These are phyloP conservation scores for Rhodotorula sp. DNA, from an alignment of 1,284 basidiomycete species.

Conservation along the genomic window DNA sequence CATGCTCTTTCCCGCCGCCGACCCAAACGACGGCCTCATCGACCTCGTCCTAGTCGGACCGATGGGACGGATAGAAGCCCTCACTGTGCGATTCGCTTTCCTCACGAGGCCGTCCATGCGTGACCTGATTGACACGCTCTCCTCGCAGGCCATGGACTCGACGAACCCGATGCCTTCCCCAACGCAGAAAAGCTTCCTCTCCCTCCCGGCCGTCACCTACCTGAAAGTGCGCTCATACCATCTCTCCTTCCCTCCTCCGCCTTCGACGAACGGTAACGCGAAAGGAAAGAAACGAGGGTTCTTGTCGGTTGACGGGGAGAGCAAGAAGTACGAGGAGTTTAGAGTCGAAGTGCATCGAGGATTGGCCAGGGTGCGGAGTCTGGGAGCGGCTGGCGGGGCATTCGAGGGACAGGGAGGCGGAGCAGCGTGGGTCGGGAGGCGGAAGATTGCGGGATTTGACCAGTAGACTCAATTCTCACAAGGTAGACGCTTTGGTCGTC, in stretches of 20 bases:
- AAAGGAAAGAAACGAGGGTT: constrained; percentile 40
- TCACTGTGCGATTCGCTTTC: constrained; percentile 13
- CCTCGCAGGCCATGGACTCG: constrained; percentile 56
- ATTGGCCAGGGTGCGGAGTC: constrained; percentile 51
- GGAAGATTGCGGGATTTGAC: constrained; percentile 2
- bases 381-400: neutral
- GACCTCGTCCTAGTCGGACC: constrained; percentile 67
- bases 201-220: constrained; percentile 34
- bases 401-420: constrained; percentile 5
- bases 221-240: constrained; percentile 35
- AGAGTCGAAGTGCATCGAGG: constrained; percentile 77
- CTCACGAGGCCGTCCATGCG: too few relatives aligned
- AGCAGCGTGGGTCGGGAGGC: constrained; percentile 11
- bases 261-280: constrained; percentile 7
- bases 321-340: constrained; percentile 72
- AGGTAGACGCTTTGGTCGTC: neutral
- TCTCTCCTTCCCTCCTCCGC: constrained; percentile 55
- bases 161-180: too few relatives aligned
- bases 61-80: constrained; percentile 22
- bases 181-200: constrained; percentile 67
- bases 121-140: neutral
- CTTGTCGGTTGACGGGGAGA: constrained; percentile 72
- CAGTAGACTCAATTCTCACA: neutral
- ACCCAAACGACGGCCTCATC: constrained; percentile 74
- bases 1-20: constrained; percentile 81